A percentile compares a stretch with the other conserved stretches of the same genome.
phyloP scores from a whole-genome alignment of 2,329 filamentous ascomycete genomes.

The Calcarisporium arbuscula region DNA sequence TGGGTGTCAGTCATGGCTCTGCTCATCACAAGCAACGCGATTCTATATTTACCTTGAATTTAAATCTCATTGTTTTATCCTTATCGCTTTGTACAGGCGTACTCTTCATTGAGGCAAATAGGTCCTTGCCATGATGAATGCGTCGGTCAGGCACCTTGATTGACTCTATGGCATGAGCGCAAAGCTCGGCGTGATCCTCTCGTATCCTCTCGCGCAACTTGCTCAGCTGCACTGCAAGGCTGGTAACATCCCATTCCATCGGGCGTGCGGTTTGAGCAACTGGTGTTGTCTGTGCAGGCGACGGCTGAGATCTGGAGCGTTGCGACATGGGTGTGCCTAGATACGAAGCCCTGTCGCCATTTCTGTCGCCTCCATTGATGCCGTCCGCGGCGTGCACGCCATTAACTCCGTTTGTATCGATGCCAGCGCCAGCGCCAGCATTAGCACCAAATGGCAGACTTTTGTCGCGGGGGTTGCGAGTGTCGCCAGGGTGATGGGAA shows the following conservation, averaged over 20 bases:
- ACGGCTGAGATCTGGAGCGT: constrained; percentile 11
- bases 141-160: constrained; percentile 34
- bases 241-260: constrained; percentile 35
- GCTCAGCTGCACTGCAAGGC: constrained; percentile 35
- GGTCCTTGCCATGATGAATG: constrained; percentile 36
- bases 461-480: no score
- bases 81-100: constrained; percentile 28
- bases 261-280: constrained; percentile 16
- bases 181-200: constrained; percentile 37
- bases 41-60: constrained; percentile 38
- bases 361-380: no score
- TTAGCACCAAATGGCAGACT: no score
- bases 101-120: constrained; percentile 39
- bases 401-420: no score
- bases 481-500: no score
- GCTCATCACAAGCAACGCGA: neutral
- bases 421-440: no score
- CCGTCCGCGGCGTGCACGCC: no score
- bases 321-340: constrained; percentile 15
- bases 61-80: constrained; percentile 39
- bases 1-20: constrained; percentile 12
- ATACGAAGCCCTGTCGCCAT: no score
- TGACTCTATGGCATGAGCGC: constrained; percentile 38
- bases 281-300: constrained; percentile 10
- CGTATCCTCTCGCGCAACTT: constrained; percentile 37